Percentiles rank a stretch among this genome's conserved stretches.
phyloP scores from a whole-genome alignment of 208 protist genomes.

The Trypanosoma caninum region DNA sequence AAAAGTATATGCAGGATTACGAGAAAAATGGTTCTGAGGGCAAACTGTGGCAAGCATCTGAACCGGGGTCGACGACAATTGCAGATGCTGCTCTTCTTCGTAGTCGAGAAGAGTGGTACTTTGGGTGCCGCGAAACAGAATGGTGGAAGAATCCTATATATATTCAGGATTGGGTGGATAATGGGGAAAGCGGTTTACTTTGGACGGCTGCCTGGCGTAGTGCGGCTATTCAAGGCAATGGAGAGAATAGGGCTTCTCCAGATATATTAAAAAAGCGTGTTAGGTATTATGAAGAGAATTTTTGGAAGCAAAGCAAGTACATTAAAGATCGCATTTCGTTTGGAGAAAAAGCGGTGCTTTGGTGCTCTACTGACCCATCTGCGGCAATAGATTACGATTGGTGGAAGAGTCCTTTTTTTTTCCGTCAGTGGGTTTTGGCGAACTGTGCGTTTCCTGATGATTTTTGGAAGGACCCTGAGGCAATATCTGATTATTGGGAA shows the following conservation, averaged over 20 bases:
- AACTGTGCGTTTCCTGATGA: conserved; percentile 16
- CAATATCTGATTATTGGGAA: conserved; percentile 28
- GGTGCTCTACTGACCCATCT: conserved; percentile 17
- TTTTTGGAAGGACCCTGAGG: conserved; percentile 33
- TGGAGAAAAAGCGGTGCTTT: conserved; percentile 17
- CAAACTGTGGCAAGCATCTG: conserved; percentile 21
- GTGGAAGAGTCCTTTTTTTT: conserved; percentile 32
- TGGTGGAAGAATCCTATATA: conserved; percentile 30
- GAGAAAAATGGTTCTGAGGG: conserved; percentile 29
- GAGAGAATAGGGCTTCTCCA: conserved; percentile 3
- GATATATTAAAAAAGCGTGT: conserved; percentile 23
- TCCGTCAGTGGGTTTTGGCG: conserved; percentile 22
- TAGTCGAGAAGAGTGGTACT: conserved; percentile 31
- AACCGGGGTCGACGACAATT: conserved; percentile 1
- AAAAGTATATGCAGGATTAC: conserved; percentile 29
- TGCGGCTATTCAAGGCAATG: conserved; percentile 11
- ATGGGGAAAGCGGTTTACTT: conserved; percentile 22
- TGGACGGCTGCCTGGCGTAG: conserved; percentile 24
- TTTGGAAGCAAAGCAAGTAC: conserved; percentile 37
- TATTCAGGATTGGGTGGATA: conserved; percentile 32
- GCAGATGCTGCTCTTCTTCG: conserved; percentile 19
- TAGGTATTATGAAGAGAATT: conserved; percentile 26
- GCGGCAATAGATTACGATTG: conserved; percentile 26
- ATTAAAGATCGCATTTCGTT: conserved; percentile 29
- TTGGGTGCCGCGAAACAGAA: conserved; percentile 25